Evolutionary conservation across 257 asterid species (phyloP), one percentile per base, ranked within the genome.

Genomic region (Fraxinus anomala): DNA sequence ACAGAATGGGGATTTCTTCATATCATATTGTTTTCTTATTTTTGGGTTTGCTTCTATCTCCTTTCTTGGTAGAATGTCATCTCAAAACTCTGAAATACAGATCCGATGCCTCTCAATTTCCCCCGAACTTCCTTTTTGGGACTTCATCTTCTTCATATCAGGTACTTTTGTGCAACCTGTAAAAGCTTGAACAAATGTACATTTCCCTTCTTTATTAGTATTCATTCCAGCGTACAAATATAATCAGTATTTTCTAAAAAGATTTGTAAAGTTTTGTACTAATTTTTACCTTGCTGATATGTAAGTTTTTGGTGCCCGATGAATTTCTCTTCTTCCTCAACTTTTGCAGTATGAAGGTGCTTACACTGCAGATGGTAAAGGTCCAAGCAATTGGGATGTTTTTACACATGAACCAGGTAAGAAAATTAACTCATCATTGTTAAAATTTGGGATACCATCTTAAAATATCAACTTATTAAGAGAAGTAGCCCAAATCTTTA

Each of bases 271-370:
- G 10, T 37, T 37, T 10, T 37, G 9, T 7, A 37, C 42, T 37
- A 10, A 37, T 37, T 7, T 37, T 7, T 37, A 1, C 42, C 12
- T 7, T 8, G 12, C 42, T 37, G 42, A 40, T 9, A 40, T 10
- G 47, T 40, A 40, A 40, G 14, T 9, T 47, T 28, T 61, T 76
- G 19, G 34, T 13, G 65, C 9, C 2, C 3, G 6, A 54, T 19
- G 9, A 54, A 54, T 19, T 19, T 54, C 23, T 54, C 1, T 54
- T 54, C n/a, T 16, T 77, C 2, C 33, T 76, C 12, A 54, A 54
- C 8, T 54, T 54, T 23, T 83, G 80, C 86, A 86, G 89, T 84
- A 39, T 75, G 89, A 86, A 80, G 89, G 89, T 75, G 89, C 89
- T 36, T 79, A 71, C 79, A 59, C 63, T 39, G 80, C 77, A 42